Base-by-base conservation (phyloP, 768 basidiomycete genomes). In the Leucocoprinus birnbaumii region DNA sequence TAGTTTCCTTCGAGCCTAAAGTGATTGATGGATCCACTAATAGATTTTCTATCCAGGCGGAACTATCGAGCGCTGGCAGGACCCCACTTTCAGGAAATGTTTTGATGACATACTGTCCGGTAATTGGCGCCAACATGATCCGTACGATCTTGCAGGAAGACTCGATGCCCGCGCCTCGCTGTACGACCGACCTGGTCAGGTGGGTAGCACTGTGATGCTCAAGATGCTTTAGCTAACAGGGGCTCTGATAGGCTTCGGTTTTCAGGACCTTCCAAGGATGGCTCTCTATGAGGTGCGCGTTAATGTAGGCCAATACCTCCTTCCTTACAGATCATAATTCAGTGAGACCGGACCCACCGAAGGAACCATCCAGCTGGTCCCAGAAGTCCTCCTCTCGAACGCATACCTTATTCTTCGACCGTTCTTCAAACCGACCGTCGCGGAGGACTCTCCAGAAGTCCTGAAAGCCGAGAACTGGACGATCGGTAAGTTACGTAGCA, bases 191-290 rank as follows among this genome's bases (percentile, higher is more conserved):
- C 74, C 77, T 7, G 76, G 72, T 54, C 83, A 81, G 69, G 80
- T 76, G 57, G 11, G 31, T 31, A 31, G 5, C 31, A n/a, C 0
- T 35, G 13, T 21, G 4, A 25, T 35, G 5, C 25, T 26, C 5
- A 31, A 31, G 31, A 11, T 11, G 31, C 31, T 31, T n/a, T n/a
- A n/a, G n/a, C 47, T 2, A 31, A 5, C 26, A 21, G 61, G 57
- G 50, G 45, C 21, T 46, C 31, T 58, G 35, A 2, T 56, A 79
- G 67, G 74, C 78, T 21, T 80, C 66, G 55, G 73, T 82, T 6
- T 82, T 84, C 63, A 72, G 80, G 50, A 82, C 84, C 2, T 91
- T 85, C 72, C 89, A 90, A 62, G 88, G 87, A 18, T 91, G 88
- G 89, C 66, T 87, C 13, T 77, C 86, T 1, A 73, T 87, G 74